A percentile compares a stretch with the other conserved stretches of the same genome.
Conservation (phyloP, 2,329 filamentous ascomycete genomes). For the Fusarium palustre region DNA sequence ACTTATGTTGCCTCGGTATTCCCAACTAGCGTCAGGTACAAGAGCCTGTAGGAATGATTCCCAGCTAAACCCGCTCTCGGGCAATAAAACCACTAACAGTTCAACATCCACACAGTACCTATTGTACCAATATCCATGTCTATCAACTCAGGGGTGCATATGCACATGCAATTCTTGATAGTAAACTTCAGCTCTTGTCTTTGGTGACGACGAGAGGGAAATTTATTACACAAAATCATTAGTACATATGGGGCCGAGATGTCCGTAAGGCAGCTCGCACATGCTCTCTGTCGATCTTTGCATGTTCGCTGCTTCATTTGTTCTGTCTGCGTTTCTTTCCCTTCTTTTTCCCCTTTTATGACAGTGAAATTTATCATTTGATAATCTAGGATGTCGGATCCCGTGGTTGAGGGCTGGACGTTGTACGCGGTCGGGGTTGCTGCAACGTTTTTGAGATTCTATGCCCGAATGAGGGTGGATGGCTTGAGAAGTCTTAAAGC, state of each 20-base stretch:
- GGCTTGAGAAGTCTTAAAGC: slow-evolving; percentile 43
- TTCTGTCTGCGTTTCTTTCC: not conserved
- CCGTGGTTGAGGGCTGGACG: slow-evolving; percentile 45
- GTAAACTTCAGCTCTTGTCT: slow-evolving; percentile 4
- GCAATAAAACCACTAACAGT: not conserved
- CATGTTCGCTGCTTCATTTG: not conserved
- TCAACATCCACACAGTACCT: not conserved
- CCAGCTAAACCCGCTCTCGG: slow-evolving; percentile 2
- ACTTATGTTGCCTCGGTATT: not conserved
- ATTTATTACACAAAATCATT: not conserved
- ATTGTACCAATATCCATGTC: not conserved
- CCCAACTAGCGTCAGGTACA: slow-evolving; percentile 20
- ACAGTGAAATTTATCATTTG: slow-evolving; percentile 1
- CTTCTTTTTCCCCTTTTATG: slow-evolving; percentile 3
- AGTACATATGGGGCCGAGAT: slow-evolving; percentile 14
- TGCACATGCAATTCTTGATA: not conserved
- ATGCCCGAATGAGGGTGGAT: slow-evolving; percentile 44
- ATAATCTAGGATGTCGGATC: slow-evolving; percentile 26
- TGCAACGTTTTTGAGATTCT: slow-evolving; percentile 48
- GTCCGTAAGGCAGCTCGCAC: not conserved
- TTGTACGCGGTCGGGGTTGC: slow-evolving; percentile 46
- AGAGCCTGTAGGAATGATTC: not conserved
- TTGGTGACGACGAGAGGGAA: not conserved
- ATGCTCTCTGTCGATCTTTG: slow-evolving; percentile 3
- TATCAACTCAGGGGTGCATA: slow-evolving; percentile 8